phyloP scores from a whole-genome alignment of 371 early-diverging fungal genomes.

The Conidiobolus incongruus region DNA sequence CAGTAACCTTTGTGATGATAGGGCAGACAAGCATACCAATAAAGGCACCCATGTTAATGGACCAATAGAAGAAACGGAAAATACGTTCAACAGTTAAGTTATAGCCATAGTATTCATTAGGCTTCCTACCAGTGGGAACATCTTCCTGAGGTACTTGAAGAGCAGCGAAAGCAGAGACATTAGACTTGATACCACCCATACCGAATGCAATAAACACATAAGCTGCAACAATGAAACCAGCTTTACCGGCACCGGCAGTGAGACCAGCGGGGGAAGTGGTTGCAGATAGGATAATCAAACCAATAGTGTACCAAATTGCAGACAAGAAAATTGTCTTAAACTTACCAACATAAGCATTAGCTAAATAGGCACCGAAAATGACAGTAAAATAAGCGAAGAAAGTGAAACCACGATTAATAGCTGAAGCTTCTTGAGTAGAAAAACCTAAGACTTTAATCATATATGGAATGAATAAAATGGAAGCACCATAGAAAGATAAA shows the following conservation, averaged over 20 bases:
- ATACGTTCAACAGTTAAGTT: too few relatives aligned
- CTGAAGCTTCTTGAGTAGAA: conserved; percentile 32
- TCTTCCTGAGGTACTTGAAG: too few relatives aligned
- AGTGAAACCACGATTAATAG: conserved; percentile 45
- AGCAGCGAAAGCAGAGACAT: too few relatives aligned
- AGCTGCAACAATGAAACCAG: conserved; percentile 36
- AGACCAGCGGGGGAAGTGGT: conserved; percentile 27
- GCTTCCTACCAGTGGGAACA: too few relatives aligned
- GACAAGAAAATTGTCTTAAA: conserved; percentile 54
- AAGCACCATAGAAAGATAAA: conserved; percentile 48
- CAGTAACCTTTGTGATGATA: conserved; percentile 11
- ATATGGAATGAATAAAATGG: conserved; percentile 42
- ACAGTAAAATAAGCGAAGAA: conserved; percentile 64
- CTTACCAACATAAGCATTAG: conserved; percentile 63
- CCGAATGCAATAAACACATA: conserved; percentile 53
- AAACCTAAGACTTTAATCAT: conserved; percentile 18
- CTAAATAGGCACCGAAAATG: conserved; percentile 51
- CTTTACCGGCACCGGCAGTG: conserved; percentile 22
- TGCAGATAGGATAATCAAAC: conserved; percentile 32
- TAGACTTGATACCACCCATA: conserved; percentile 76
- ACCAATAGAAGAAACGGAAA: too few relatives aligned
- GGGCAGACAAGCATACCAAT: conserved; percentile 9
- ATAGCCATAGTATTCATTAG: too few relatives aligned
- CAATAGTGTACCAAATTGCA: conserved; percentile 32
- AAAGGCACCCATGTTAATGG: conserved; percentile 49